Evolutionary conservation across 208 protist species (phyloP).

Genomic region (Leishmania tarentolae): DNA sequence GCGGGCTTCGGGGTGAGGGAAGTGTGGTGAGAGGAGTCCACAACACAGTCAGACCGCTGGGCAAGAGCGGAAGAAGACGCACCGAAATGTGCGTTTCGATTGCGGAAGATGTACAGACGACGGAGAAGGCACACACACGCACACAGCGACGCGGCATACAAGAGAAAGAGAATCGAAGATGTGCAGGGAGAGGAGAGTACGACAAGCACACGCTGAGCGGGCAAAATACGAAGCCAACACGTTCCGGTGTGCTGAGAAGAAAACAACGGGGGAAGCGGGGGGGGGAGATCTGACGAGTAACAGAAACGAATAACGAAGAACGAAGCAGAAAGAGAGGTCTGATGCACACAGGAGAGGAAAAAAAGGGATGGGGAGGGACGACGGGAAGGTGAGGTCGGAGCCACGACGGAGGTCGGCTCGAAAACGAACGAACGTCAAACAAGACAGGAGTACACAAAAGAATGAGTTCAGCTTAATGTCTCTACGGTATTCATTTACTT

Average conservation of each 20-base stretch:
- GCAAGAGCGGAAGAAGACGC: background rate
- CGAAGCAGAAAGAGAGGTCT: background rate
- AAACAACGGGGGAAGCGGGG: background rate
- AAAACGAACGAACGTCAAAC: background rate
- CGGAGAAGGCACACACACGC: background rate
- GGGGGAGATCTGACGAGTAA: background rate
- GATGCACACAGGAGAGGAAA: background rate
- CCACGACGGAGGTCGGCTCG: background rate
- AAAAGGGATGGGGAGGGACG: no score
- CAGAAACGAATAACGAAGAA: background rate
- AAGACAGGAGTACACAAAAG: background rate
- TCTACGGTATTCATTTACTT: no score
- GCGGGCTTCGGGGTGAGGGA: background rate
- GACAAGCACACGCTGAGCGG: background rate
- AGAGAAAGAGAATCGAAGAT: no score
- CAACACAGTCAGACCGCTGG: slow-evolving; percentile 11
- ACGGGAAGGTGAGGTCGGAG: no score
- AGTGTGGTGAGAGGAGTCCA: background rate
- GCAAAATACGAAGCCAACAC: no score
- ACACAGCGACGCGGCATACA: background rate
- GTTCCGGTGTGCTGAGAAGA: no score
- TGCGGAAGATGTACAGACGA: background rate
- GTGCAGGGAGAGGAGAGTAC: no score
- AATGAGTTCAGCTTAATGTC: no score
- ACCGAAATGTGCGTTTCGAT: background rate